Evolutionary conservation across 805 yeast species (phyloP), one percentile per base, ranked within the genome.

Genomic region (Nakazawaea ernobii): DNA sequence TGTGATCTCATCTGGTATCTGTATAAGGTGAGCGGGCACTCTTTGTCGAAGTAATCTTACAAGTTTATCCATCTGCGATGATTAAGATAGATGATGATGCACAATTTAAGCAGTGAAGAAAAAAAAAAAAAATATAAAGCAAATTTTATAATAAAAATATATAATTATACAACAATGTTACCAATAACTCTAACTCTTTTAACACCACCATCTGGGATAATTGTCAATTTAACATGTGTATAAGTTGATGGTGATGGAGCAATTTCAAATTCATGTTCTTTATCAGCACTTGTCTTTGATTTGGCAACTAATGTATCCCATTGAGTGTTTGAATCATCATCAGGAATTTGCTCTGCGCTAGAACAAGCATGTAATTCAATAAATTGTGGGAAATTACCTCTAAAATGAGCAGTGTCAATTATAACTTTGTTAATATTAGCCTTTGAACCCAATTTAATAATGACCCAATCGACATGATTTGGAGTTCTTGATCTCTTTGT

Each of bases 131-230:
- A 30, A 29, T 29, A 8, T 29, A 29, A 29, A 29, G 32, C 8
- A 29, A 10, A 29, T n/a, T n/a, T n/a, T n/a, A n/a, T n/a, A n/a
- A n/a, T n/a, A n/a, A n/a, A n/a, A n/a, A n/a, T n/a, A n/a, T n/a
- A n/a, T n/a, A n/a, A n/a, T 20, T 29, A 42, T n/a, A 33, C 45
- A 24, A 55, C 65, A 43, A 67, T 62, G 30, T 70, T 70, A 37
- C 97, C 98, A 58, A 79, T 77, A 27, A 91, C 94, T 54, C 96
- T 78, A 35, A 92, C 68, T 62, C 99, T 79, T 73, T 92, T 92
- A 48, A 90, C 88, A 51, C 99, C 99, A 43, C 99, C 99, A 61
- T 92, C 99, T 20, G 99, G 99, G 54, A 90, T 85, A 63, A 92
- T 84, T 8, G 86, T 80, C 55, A 92, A 64, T 58, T 82, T 80